Base-by-base conservation (phyloP, 164 flowering plant species). In the Stephania japonica region DNA sequence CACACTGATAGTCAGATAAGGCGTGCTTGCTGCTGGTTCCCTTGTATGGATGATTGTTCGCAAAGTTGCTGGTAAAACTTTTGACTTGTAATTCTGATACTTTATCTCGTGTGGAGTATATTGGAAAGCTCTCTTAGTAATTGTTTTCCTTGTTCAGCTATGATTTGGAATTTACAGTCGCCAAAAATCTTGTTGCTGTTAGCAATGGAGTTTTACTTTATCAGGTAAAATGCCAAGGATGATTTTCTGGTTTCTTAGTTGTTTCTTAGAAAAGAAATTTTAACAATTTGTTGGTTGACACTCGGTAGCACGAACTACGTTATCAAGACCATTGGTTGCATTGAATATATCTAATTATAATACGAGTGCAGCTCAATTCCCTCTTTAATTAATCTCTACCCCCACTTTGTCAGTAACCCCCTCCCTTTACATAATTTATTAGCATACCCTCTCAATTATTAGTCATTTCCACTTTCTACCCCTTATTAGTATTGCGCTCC, bases 21-120 rank as follows among this genome's bases (percentile, higher is more conserved):
- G 82, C 93, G 98, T 67, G 94, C 99, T 24, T 85, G 84, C 59
- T 93, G 98, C 82, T 93, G 99, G 99, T 96, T 96, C 79, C 99
- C 99, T 76, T 93, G 99, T 74, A 81, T 89, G 73, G 97, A 96
- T 77, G 88, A 84, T 68, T 73, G 50, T 77, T 83, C 77, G 27
- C 98, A 93, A 76, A 83, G 87, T 42, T 93, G 98, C 88, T 85
- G 97, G 97, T 95, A 84, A 73, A 72, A 11, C 72, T 56, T n/a
- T 21, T 56, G n/a, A 56, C 21, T 16, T 18, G 63, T 56, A 56
- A 6, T 7, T 56, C n/a, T 56, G 23, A 16, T 56, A n/a, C 6
- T 19, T 6, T 56, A 56, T 16, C 63, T 56, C 8, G 63, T 56
- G 63, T 56, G n/a, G 7, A 56, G 23, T 11, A 2, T 26, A 24